These are phyloP conservation scores for Amanita rubescens DNA, from an alignment of 768 basidiomycete species.

Conservation along the genomic window DNA sequence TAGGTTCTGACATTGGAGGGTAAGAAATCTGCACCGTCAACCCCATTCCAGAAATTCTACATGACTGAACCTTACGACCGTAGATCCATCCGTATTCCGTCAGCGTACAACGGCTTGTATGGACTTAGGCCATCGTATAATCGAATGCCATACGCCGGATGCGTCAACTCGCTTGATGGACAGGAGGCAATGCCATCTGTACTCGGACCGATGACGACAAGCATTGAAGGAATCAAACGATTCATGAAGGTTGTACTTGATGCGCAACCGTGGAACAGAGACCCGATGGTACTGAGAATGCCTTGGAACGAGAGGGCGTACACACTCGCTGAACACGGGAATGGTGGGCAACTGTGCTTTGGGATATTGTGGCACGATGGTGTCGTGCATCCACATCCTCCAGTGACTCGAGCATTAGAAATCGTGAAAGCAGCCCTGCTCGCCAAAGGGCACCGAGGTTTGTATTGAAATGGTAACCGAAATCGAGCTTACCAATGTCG, in stretches of 20 bases:
- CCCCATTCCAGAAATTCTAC: neutral
- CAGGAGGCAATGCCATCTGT: slow-evolving; percentile 67
- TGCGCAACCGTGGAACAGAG: slow-evolving; percentile 56
- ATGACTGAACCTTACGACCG: neutral
- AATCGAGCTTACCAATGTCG: neutral
- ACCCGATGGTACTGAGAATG: slow-evolving; percentile 51
- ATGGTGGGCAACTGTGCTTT: slow-evolving; percentile 7
- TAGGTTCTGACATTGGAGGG: slow-evolving; percentile 82
- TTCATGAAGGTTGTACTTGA: slow-evolving; percentile 62
- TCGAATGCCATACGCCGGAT: slow-evolving; percentile 65
- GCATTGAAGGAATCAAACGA: slow-evolving; percentile 50
- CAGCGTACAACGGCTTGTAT: slow-evolving; percentile 62
- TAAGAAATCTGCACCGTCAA: slow-evolving; percentile 17
- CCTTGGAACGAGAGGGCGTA: slow-evolving; percentile 58
- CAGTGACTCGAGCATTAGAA: slow-evolving; percentile 53
- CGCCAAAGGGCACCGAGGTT: slow-evolving; percentile 60
- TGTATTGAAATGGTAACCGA: neutral
- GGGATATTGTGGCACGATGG: slow-evolving; percentile 7
- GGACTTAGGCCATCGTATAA: slow-evolving; percentile 63
- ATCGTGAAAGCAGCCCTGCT: slow-evolving; percentile 47
- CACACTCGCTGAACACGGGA: slow-evolving; percentile 47
- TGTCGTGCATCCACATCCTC: slow-evolving; percentile 29
- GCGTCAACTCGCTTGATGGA: slow-evolving; percentile 58
- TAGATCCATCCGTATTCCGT: slow-evolving; percentile 68
- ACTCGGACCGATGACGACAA: slow-evolving; percentile 62